Percentiles rank a stretch among this genome's conserved stretches.
These are phyloP conservation scores for Daldinia caldariorum DNA, from an alignment of 495 filamentous ascomycete species.

Conservation along the genomic window DNA sequence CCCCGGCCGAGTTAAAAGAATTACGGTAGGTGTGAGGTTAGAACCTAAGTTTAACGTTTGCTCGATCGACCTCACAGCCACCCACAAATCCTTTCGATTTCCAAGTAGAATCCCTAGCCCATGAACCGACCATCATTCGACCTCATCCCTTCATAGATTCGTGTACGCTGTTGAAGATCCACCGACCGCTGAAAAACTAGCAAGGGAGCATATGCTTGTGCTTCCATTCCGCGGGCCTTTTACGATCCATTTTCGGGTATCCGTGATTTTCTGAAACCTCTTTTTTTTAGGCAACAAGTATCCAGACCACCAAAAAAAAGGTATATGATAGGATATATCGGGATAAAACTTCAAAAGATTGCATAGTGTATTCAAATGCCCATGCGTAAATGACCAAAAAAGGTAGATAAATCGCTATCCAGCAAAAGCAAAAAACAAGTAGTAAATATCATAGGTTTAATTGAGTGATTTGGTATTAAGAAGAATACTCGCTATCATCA, in stretches of 20 bases:
- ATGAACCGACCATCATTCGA: slow-evolving; percentile 28
- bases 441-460: slow-evolving; percentile 8
- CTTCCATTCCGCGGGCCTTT: slow-evolving; percentile 31
- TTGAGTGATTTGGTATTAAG: background rate
- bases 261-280: slow-evolving; percentile 12
- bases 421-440: slow-evolving; percentile 33
- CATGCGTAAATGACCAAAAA: slow-evolving; percentile 31
- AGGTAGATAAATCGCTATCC: slow-evolving; percentile 13
- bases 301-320: slow-evolving; percentile 13
- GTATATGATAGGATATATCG: slow-evolving; percentile 31
- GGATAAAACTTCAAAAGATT: slow-evolving; percentile 21
- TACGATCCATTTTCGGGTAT: slow-evolving; percentile 42
- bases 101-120: slow-evolving; percentile 14
- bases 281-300: slow-evolving; percentile 23
- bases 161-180: slow-evolving; percentile 39
- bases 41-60: slow-evolving; percentile 33
- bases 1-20: slow-evolving; percentile 26
- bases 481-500: slow-evolving; percentile 23
- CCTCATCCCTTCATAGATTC: slow-evolving; percentile 42
- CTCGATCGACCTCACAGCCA: slow-evolving; percentile 29
- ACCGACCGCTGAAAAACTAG: slow-evolving; percentile 29
- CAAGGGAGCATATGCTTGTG: slow-evolving; percentile 7
- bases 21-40: slow-evolving; percentile 34
- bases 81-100: slow-evolving; percentile 25
- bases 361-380: slow-evolving; percentile 28